Evolutionary conservation across 148 eudicot species (phyloP).

Genomic region (Fagopyrum tataricum): DNA sequence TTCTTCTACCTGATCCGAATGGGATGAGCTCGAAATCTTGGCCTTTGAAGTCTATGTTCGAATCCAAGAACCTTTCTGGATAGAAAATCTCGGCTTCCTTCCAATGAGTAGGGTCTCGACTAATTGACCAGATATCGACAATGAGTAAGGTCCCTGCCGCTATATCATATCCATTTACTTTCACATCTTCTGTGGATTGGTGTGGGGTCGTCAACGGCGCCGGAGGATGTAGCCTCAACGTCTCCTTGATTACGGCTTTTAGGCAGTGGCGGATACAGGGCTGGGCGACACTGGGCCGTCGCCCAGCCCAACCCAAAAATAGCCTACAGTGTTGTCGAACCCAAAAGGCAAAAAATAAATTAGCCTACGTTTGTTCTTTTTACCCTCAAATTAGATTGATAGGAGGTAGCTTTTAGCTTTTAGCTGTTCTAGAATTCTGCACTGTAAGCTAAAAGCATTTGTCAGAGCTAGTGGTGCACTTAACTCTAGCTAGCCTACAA

Average conservation of each 20-base stretch:
- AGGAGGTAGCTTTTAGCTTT: too few relatives aligned
- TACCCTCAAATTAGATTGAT: too few relatives aligned
- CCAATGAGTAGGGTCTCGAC: slow-evolving; percentile 3
- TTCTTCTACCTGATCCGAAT: slow-evolving; percentile 14
- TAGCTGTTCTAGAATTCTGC: too few relatives aligned
- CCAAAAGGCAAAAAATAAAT: too few relatives aligned
- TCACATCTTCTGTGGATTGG: slow-evolving; percentile 16
- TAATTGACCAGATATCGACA: slow-evolving; percentile 10
- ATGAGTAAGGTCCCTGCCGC: slow-evolving; percentile 8
- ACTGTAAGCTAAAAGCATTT: too few relatives aligned
- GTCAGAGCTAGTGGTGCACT: too few relatives aligned
- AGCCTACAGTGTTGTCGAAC: too few relatives aligned
- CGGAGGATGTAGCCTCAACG: slow-evolving; percentile 22
- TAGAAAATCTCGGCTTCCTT: slow-evolving; percentile 8
- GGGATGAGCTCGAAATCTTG: slow-evolving; percentile 5
- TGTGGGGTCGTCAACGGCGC: slow-evolving; percentile 13
- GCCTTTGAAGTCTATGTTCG: not conserved
- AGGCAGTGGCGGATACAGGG: too few relatives aligned
- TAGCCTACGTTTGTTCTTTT: too few relatives aligned
- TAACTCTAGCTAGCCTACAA: too few relatives aligned
- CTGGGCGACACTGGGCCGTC: too few relatives aligned
- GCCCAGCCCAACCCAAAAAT: too few relatives aligned
- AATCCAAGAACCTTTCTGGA: slow-evolving; percentile 14
- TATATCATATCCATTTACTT: slow-evolving; percentile 9
- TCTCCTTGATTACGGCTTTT: slow-evolving; percentile 26